phyloP scores from a whole-genome alignment of 495 filamentous ascomycete species.

The Tuber umbilicatum region DNA sequence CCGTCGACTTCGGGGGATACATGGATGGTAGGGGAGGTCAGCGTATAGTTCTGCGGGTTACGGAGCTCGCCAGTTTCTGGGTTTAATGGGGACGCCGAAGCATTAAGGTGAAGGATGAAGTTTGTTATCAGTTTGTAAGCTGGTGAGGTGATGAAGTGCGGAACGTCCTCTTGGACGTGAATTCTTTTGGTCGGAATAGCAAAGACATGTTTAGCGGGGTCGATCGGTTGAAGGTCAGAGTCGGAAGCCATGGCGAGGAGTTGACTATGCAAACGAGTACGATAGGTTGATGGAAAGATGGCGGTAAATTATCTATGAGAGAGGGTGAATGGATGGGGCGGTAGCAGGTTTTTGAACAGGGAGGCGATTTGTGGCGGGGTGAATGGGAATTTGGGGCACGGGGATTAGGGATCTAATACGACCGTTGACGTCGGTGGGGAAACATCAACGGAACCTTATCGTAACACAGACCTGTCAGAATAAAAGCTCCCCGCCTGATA shows the following conservation, averaged over 20 bases:
- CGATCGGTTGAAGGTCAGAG: constrained; percentile 19
- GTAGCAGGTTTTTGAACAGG: not conserved
- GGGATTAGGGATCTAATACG: constrained; percentile 1
- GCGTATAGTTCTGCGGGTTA: constrained; percentile 45
- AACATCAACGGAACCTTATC: not conserved
- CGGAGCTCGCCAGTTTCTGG: constrained; percentile 43
- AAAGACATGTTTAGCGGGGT: constrained; percentile 46
- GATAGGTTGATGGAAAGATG: constrained; percentile 5
- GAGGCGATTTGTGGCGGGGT: not conserved
- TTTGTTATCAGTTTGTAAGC: constrained; percentile 79
- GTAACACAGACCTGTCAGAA: not conserved
- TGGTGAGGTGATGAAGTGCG: constrained; percentile 64
- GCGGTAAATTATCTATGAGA: not conserved
- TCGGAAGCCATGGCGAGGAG: constrained; percentile 7
- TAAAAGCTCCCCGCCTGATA: not conserved
- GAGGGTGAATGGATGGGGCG: not conserved
- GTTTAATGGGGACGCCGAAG: constrained; percentile 69
- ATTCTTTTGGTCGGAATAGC: constrained; percentile 65
- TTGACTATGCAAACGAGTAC: constrained; percentile 5
- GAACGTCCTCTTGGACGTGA: constrained; percentile 70
- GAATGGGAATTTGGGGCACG: constrained; percentile 1
- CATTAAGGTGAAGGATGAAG: constrained; percentile 85
- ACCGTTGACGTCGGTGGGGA: constrained; percentile 1
- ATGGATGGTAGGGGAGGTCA: constrained; percentile 22
- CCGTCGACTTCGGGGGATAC: constrained; percentile 31